Evolutionary conservation across 2,329 filamentous ascomycete genomes (phyloP), one percentile per base, ranked within the genome.

Genomic region (Daldinia sp.): DNA sequence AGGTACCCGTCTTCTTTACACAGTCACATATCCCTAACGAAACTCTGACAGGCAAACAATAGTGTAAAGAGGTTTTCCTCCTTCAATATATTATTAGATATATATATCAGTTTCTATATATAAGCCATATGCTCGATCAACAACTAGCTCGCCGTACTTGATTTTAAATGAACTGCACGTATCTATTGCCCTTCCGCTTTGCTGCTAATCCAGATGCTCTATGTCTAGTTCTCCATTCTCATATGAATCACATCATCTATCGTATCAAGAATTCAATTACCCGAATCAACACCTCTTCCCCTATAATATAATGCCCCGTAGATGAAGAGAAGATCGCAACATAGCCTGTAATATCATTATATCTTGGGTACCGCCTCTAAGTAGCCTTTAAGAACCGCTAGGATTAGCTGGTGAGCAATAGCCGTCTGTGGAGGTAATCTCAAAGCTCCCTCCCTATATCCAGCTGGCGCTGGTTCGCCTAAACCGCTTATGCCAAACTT

Each of bases 381-480:
- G 78, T 92, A 96, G 0, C 93, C 93, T 57, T 90, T 88, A 0
- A 91, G 87, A 13, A 97, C 93, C 0, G 94, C 93, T 59, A 84
- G 86, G 74, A 99, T 89, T 77, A 98, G 81, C 78, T 94, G 92
- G 79, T 98, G 92, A 15, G 96, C 96, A 85, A 99, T 98, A 1
- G 96, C 95, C 39, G 94, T 97, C 65, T 86, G 83, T 1, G 94
- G 93, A 51, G 96, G 96, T 77, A 99, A 80, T 63, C 93, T 88
- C 82, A 99, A 79, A 3, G 86, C 88, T 0, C 93, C 94, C 78
- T 94, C 89, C 77, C 89, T 91, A 76, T 94, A 94, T 10, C 86
- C 90, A 44, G 87, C 82, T 0, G 88, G 87, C 1, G 90, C 82
- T 1, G 83, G 78, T 46, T 92, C 90, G 13, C 89, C 92, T 65